Percentiles rank a stretch among this genome's conserved stretches.
Conservation (phyloP, 495 filamentous ascomycete species). For the Chlorociboria aeruginascens region DNA sequence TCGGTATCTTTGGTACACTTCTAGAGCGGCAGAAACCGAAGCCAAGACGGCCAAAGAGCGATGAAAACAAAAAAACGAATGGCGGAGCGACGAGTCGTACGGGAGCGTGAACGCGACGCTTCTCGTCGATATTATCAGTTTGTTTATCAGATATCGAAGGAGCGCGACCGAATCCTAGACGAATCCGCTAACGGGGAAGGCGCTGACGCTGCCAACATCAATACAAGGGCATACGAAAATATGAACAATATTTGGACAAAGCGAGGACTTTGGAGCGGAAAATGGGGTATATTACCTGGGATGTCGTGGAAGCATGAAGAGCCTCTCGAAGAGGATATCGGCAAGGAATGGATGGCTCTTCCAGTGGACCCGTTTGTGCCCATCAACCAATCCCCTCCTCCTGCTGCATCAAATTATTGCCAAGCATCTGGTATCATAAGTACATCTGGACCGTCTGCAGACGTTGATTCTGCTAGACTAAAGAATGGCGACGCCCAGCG, state of each 20-base stretch:
- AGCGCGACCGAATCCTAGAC: conserved; percentile 16
- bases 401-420: conserved; percentile 6
- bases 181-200: neutral
- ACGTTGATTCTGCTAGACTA: conserved; percentile 7
- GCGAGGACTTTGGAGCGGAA: conserved; percentile 19
- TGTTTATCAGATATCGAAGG: conserved; percentile 19
- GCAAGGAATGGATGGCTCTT: neutral
- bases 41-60: conserved; percentile 1
- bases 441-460: conserved; percentile 6
- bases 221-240: conserved; percentile 10
- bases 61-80: conserved; percentile 4
- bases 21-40: neutral
- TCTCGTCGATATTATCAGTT: conserved; percentile 23
- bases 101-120: conserved; percentile 13
- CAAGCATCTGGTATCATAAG: conserved; percentile 2
- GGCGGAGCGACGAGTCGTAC: neutral
- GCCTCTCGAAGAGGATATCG: conserved; percentile 2
- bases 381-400: conserved; percentile 1
- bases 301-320: conserved; percentile 21
- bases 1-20: neutral
- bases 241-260: conserved; percentile 19
- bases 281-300: conserved; percentile 21
- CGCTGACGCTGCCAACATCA: conserved; percentile 6
- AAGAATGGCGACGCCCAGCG: conserved; percentile 6
- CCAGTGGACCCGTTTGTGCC: neutral